Base-by-base conservation (phyloP, 768 basidiomycete species). In the Antrodiella citrinella region DNA sequence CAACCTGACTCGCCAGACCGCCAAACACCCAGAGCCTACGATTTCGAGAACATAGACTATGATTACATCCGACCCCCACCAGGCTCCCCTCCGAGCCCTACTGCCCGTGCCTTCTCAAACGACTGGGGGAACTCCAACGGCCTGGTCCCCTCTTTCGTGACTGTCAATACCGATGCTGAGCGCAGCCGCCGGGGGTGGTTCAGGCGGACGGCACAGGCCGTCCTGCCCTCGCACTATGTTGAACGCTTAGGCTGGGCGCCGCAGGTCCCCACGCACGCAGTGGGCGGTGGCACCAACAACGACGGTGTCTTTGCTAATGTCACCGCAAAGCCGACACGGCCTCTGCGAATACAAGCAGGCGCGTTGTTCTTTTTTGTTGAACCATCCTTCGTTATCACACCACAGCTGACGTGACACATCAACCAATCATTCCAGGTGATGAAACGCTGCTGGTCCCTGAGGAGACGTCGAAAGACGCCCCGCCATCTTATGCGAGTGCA, bases 281-380 rank as follows among this genome's bases (percentile, higher is more conserved):
- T 63, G 69, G 89, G 89, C 24, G 82, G 83, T 5, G 89, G 87
- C 0, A 72, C 70, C 15, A 80, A 91, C 24, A 92, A 94, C 59
- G 93, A 96, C 58, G 96, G 96, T 2, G 94, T 98, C 9, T 99
- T 97, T 62, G 83, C 87, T 23, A 99, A 98, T 61, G 81, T 99
- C 30, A 83, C 80, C 57, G 95, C 95, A 1, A 96, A 96, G 64
- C 95, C 96, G 1, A 22, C 21, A 18, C 62, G 63, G 41, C 68
- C 71, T 1, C 70, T 74, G 21, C 50, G 76, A 47, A 60, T 80
- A n/a, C n/a, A n/a, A n/a, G n/a, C n/a, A n/a, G n/a, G n/a, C n/a
- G n/a, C n/a, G n/a, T n/a, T n/a, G n/a, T n/a, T n/a, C n/a, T n/a
- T n/a, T n/a, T n/a, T n/a, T n/a, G n/a, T n/a, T n/a, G n/a, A n/a